Conservation (phyloP, 257 asterid genomes). For the Hygrophila difformis region DNA sequence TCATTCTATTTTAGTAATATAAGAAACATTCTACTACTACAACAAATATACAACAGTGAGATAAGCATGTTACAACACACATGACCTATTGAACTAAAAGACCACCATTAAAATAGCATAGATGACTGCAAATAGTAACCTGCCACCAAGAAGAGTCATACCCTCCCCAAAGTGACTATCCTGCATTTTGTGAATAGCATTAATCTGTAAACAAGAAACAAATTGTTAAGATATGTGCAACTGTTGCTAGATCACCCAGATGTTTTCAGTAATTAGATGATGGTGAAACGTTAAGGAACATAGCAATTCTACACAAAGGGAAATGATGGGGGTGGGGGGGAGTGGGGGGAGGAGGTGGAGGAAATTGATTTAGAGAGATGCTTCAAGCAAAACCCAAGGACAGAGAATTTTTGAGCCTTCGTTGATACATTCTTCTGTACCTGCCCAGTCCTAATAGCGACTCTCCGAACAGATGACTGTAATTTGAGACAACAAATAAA, state of each 20-base stretch:
- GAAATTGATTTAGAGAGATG: background rate
- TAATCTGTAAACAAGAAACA: constrained; percentile 44
- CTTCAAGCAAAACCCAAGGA: background rate
- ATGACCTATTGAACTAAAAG: background rate
- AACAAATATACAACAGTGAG: too few relatives aligned
- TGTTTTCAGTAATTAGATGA: constrained; percentile 4
- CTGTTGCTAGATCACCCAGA: constrained; percentile 8
- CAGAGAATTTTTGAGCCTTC: background rate
- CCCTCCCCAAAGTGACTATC: constrained; percentile 80
- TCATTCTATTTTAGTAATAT: too few relatives aligned
- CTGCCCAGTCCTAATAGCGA: constrained; percentile 72
- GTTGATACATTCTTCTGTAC: constrained; percentile 21
- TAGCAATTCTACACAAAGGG: background rate
- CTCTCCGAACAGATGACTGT: constrained; percentile 95
- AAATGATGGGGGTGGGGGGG: background rate
- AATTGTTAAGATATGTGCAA: constrained; percentile 3
- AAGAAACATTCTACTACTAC: too few relatives aligned
- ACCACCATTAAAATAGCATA: too few relatives aligned
- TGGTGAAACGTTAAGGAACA: background rate
- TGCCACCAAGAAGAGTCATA: constrained; percentile 75
- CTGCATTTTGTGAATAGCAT: constrained; percentile 46
- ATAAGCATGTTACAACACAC: too few relatives aligned
- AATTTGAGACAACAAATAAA: constrained; percentile 17
- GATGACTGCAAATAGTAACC: constrained; percentile 28
- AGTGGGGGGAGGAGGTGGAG: too few relatives aligned